Percentiles rank a stretch among this genome's conserved stretches.
Evolutionary conservation across 805 yeast genomes (phyloP).

Genomic region (Saccharomycopsis oosterbeekiorum): DNA sequence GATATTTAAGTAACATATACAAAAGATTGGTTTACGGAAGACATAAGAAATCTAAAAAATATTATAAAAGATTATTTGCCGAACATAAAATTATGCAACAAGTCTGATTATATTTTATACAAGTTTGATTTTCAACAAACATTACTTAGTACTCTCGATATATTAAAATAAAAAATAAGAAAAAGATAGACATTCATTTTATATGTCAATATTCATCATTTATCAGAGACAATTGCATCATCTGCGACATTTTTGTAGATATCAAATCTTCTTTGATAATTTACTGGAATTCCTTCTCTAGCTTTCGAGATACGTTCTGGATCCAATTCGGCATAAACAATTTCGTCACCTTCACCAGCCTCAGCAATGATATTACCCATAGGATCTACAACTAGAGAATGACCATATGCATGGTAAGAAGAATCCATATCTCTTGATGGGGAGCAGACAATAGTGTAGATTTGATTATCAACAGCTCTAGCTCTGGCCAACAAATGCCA

Average conservation of each 20-base stretch:
- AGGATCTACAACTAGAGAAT: slow-evolving; percentile 55
- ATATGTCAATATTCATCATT: not conserved
- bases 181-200: not conserved
- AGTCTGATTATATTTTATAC: not conserved
- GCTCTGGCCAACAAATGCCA: slow-evolving; percentile 71
- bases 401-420: slow-evolving; percentile 59
- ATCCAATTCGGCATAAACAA: slow-evolving; percentile 64
- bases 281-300: slow-evolving; percentile 61
- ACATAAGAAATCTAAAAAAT: slow-evolving; percentile 13
- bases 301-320: slow-evolving; percentile 47
- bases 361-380: slow-evolving; percentile 52
- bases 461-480: slow-evolving; percentile 67
- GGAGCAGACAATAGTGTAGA: slow-evolving; percentile 69
- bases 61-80: slow-evolving; percentile 13
- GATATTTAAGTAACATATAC: slow-evolving; percentile 28
- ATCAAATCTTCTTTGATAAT: slow-evolving; percentile 62
- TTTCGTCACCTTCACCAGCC: slow-evolving; percentile 72
- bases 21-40: slow-evolving; percentile 11
- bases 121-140: not conserved
- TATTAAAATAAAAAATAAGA: not conserved
- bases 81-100: slow-evolving; percentile 2
- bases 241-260: slow-evolving; percentile 14
- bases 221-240: not conserved
- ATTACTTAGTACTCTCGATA: too few species aligned
- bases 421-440: slow-evolving; percentile 71